Evolutionary conservation across 805 yeast genomes (phyloP).

Genomic region (Nakazawaea holstii): DNA sequence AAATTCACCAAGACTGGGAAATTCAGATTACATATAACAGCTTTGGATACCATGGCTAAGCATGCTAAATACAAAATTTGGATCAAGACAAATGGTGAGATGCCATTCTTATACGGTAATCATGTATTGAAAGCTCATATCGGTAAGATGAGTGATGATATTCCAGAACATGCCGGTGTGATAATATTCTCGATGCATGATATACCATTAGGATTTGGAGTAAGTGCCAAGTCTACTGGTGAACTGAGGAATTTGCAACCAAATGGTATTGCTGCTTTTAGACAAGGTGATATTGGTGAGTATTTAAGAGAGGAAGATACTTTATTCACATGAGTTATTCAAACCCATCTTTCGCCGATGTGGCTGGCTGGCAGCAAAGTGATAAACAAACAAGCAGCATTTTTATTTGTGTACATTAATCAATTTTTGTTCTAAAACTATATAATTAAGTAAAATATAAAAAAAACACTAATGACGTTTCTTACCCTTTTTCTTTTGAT

Average conservation of each 20-base stretch:
- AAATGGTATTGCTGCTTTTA: slow-evolving; percentile 88
- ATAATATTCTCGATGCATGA: slow-evolving; percentile 88
- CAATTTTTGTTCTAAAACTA: not conserved
- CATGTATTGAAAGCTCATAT: slow-evolving; percentile 95
- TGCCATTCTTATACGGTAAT: slow-evolving; percentile 97
- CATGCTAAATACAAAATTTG: slow-evolving; percentile 91
- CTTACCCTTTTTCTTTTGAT: slow-evolving; percentile 25
- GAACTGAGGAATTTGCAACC: slow-evolving; percentile 89
- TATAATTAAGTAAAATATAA: not conserved
- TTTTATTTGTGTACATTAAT: not conserved
- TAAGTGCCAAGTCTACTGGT: slow-evolving; percentile 83
- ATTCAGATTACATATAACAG: slow-evolving; percentile 91
- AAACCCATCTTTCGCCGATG: not conserved
- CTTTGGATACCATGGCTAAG: slow-evolving; percentile 75
- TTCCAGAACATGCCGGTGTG: slow-evolving; percentile 97
- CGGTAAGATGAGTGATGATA: slow-evolving; percentile 95
- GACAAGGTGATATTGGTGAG: slow-evolving; percentile 98
- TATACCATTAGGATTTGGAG: slow-evolving; percentile 92
- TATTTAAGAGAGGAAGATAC: slow-evolving; percentile 97
- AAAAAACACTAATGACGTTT: slow-evolving; percentile 9
- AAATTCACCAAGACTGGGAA: slow-evolving; percentile 97
- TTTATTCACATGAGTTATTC: slow-evolving; percentile 59
- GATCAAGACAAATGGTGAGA: slow-evolving; percentile 96
- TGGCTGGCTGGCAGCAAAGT: not conserved
- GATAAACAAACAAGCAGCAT: not conserved